Conservation (phyloP, 1,284 basidiomycete genomes). For the Microbotryum scabiosae region DNA sequence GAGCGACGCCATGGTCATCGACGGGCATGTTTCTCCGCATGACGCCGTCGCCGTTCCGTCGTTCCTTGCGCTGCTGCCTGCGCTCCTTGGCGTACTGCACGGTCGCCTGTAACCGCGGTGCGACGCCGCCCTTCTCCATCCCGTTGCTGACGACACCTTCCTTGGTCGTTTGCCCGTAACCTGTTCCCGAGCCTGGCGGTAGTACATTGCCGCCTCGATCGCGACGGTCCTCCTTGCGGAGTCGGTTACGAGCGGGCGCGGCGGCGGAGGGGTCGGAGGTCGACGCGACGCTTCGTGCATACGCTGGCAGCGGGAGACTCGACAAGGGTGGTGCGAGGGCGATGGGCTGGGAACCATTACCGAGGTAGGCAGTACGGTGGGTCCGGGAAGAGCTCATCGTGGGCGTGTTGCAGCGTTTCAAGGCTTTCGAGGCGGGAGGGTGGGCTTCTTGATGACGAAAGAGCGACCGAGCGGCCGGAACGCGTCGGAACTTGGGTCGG, state of each 20-base stretch:
- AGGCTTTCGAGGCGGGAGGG: no score
- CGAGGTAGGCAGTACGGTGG: background rate
- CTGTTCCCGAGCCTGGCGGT: conserved; percentile 4
- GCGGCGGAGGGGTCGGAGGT: background rate
- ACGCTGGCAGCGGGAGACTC: background rate
- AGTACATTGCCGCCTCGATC: conserved; percentile 21
- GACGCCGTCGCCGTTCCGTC: conserved; percentile 17
- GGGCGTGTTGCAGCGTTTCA: no score
- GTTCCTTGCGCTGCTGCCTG: conserved; percentile 11
- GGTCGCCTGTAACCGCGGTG: conserved; percentile 22
- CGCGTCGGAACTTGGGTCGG: no score
- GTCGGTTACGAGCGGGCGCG: conserved; percentile 11
- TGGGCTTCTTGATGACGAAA: no score
- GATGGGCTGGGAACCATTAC: no score
- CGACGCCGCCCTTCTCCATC: conserved; percentile 6
- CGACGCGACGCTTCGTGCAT: background rate
- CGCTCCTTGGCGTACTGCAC: conserved; percentile 23
- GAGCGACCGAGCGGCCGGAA: no score
- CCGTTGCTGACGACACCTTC: conserved; percentile 10
- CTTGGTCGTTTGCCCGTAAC: conserved; percentile 1
- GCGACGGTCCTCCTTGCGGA: conserved; percentile 8
- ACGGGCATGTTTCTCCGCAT: conserved; percentile 13
- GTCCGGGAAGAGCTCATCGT: background rate
- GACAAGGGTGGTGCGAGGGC: background rate
- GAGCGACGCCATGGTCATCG: conserved; percentile 24